Base-by-base conservation (phyloP, 768 basidiomycete genomes). In the Suillus paluster region DNA sequence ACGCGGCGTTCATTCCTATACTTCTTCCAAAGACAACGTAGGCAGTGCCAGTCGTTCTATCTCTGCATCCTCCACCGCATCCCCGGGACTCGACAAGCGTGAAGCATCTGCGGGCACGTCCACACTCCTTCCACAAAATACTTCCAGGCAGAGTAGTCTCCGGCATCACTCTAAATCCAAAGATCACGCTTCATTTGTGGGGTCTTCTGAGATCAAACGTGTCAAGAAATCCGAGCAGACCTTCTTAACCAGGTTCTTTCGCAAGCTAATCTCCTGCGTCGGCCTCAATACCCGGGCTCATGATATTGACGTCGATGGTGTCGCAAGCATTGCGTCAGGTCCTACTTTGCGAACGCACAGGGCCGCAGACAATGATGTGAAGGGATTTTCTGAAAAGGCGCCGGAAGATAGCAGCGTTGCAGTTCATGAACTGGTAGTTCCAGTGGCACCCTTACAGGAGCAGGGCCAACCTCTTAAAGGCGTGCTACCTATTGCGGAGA, bases 401-500 rank as follows among this genome's bases (percentile, higher is more conserved):
- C 57, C 62, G 19, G 49, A 36, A 17, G 45, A 59, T 41, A 19
- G 45, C 62, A 19, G 41, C 59, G 57, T 25, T 17, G 39, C 38
- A 7, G 42, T 30, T 46, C 5, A 25, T 42, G 54, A 30, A 46
- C 30, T 42, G 21, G 48, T 52, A 55, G 72, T 38, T 55, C 67
- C 15, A 56, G 67, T 36, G 34, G 67, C 8, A 36, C 64, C 21
- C 39, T 65, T 7, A 50, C 70, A 27, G 77, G 78, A 56, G 67
- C 69, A 30, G 72, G 75, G n/a, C 58, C 70, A 79, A 10, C 78
- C 54, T 27, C 80, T 81, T 8, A 78, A 77, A 19, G 73, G 79
- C 60, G 68, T 82, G 10, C 70, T 85, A 5, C 83, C 90, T 5
- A 77, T 79, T 23, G 84, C 86, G 12, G 92, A 93, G 75, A 91